Evolutionary conservation across 2,329 filamentous ascomycete genomes (phyloP).

Genomic region (Talaromyces sp.): DNA sequence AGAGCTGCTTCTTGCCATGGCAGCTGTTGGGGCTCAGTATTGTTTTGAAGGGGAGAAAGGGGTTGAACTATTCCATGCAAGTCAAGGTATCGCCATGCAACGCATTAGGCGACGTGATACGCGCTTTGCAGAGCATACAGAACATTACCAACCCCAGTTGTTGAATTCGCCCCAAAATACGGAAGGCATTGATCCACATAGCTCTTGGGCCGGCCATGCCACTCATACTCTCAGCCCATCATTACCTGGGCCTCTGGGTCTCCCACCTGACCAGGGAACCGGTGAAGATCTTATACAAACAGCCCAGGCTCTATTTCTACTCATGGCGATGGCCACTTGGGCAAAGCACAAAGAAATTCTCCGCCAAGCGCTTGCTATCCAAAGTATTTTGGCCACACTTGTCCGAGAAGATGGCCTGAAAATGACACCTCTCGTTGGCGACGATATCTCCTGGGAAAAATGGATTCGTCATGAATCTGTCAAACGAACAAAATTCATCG

Average conservation of each 20-base stretch:
- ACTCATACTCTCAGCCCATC: conserved; percentile 9
- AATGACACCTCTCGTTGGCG: conserved; percentile 6
- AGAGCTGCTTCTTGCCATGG: conserved; percentile 20
- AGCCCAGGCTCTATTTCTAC: conserved; percentile 17
- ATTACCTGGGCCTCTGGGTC: conserved; percentile 15
- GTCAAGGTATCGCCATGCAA: conserved; percentile 18
- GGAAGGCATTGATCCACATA: neutral
- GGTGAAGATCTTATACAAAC: conserved; percentile 18
- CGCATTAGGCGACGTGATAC: conserved; percentile 17
- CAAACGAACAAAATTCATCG: conserved; percentile 24
- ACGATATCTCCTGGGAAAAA: conserved; percentile 17
- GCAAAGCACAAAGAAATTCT: conserved; percentile 20
- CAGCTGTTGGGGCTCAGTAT: conserved; percentile 20
- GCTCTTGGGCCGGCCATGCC: neutral
- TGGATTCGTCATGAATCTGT: conserved; percentile 21
- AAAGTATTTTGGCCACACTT: conserved; percentile 20
- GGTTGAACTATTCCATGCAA: conserved; percentile 17
- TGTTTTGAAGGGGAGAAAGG: conserved; percentile 20
- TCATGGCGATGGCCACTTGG: conserved; percentile 23
- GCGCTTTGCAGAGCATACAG: conserved; percentile 12
- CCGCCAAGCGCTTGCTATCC: conserved; percentile 21
- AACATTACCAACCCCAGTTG: neutral
- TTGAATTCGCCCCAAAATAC: neutral
- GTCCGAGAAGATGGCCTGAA: conserved; percentile 20
- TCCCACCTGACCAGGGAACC: conserved; percentile 12